Base-by-base conservation (phyloP, 129 eudicot species). In the Helianthus tuberosus region DNA sequence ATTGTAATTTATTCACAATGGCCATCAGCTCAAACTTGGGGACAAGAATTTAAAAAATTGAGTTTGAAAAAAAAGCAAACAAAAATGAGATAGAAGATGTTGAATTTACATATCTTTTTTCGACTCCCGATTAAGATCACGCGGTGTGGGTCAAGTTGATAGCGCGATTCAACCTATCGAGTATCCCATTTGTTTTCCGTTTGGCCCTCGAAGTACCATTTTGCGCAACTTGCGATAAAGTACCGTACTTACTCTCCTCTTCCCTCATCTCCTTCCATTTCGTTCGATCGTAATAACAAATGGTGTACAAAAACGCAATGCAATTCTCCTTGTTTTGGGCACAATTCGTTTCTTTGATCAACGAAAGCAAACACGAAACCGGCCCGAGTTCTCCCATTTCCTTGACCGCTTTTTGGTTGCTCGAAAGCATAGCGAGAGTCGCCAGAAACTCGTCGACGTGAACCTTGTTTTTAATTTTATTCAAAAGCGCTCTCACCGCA, bases 121-220 rank as follows among this genome's bases (percentile, higher is more conserved):
- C 35, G 16, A 60, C 32, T 60, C 57, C 15, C 29, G 13, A 6
- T 41, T 52, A 75, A 69, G 49, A 75, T 94, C 87, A 94, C 4
- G 99, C 99, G 54, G 96, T 91, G 66, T 91, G 97, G n/a, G 93
- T 94, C 66, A 85, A 88, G 74, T 91, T 86, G 75, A 72, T 61
- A 13, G 85, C 85, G 63, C 97, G 75, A 53, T 86, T 91, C 41
- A 94, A 77, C 75, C 94, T 88, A 44, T 91, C 97, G 61, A 94
- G 97, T 67, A 94, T 91, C 68, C 96, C 89, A 68, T 70, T 86
- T 11, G 99, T 97, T 73, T 94, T 94, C 49, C 99, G 82, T 87
- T 94, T 91, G 15, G 99, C 97, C 82, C 99, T 82, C 9, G 99
- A 86, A 61, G 97, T 94, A 2, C 99, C 99, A 46, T 89, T 88